phyloP scores from a whole-genome alignment of 2,329 filamentous ascomycete genomes.

The Grosmannia penicillata region DNA sequence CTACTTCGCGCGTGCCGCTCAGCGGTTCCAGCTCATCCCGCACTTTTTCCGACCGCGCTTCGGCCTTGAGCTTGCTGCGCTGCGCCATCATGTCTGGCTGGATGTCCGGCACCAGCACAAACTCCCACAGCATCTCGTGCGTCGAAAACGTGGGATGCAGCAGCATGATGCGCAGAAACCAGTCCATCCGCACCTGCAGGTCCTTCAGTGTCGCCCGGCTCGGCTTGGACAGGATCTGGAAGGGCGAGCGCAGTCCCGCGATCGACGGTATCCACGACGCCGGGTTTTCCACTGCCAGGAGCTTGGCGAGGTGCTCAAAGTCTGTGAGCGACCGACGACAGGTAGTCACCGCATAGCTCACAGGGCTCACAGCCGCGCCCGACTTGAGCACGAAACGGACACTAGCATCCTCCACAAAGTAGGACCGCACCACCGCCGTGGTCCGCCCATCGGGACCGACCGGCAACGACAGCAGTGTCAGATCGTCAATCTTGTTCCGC shows the following conservation, averaged over 20 bases:
- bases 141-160: constrained; percentile 84
- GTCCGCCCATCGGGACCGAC: constrained; percentile 64
- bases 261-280: constrained; percentile 87
- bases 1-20: constrained; percentile 71
- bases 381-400: constrained; percentile 90
- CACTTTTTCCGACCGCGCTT: constrained; percentile 68
- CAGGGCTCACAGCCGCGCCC: constrained; percentile 65
- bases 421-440: constrained; percentile 85
- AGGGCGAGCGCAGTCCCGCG: constrained; percentile 66
- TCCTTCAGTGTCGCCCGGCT: constrained; percentile 77
- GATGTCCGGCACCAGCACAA: constrained; percentile 91
- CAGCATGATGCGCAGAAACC: constrained; percentile 75
- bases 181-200: constrained; percentile 73
- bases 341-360: constrained; percentile 86
- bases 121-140: constrained; percentile 98
- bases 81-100: constrained; percentile 82
- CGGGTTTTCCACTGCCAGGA: constrained; percentile 77
- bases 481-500: constrained; percentile 87
- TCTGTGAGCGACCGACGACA: constrained; percentile 77
- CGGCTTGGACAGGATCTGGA: constrained; percentile 84
- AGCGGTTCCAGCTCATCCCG: constrained; percentile 80
- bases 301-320: constrained; percentile 78
- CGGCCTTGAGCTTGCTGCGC: constrained; percentile 73
- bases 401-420: constrained; percentile 93
- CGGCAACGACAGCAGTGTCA: constrained; percentile 66